Evolutionary conservation across 495 filamentous ascomycete species (phyloP).

Genomic region (Penicillium lagena): DNA sequence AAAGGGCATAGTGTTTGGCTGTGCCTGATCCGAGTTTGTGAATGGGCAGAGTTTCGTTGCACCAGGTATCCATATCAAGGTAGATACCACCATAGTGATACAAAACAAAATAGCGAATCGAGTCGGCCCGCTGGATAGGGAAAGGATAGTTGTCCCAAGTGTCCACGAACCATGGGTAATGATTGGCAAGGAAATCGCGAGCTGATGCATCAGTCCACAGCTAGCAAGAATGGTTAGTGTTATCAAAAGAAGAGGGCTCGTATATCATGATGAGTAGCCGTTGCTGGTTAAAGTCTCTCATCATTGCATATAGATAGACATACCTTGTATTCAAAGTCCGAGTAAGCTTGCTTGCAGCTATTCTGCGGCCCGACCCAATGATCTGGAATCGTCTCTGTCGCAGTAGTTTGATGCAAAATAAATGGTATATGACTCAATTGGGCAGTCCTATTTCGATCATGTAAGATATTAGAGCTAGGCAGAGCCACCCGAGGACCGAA

Average conservation of each 20-base stretch:
- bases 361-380: constrained; percentile 3
- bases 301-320: background rate
- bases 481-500: background rate
- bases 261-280: background rate
- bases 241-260: background rate
- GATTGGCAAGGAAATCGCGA: constrained; percentile 46
- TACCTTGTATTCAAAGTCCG: constrained; percentile 11
- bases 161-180: constrained; percentile 67
- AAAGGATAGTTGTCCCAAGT: constrained; percentile 60
- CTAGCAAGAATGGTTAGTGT: background rate
- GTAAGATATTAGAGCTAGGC: background rate
- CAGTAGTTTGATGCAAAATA: constrained; percentile 7
- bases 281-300: background rate
- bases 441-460: background rate
- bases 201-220: constrained; percentile 10
- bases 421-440: background rate
- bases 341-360: constrained; percentile 4
- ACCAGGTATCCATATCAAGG: constrained; percentile 53
- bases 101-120: constrained; percentile 65
- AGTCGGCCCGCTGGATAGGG: constrained; percentile 64
- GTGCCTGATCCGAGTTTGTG: background rate
- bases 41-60: constrained; percentile 1
- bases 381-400: constrained; percentile 4
- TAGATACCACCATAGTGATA: constrained; percentile 66
- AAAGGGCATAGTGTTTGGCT: constrained; percentile 1